Conservation (phyloP, 768 basidiomycete genomes). For the Pulveroboletus ravenelii region DNA sequence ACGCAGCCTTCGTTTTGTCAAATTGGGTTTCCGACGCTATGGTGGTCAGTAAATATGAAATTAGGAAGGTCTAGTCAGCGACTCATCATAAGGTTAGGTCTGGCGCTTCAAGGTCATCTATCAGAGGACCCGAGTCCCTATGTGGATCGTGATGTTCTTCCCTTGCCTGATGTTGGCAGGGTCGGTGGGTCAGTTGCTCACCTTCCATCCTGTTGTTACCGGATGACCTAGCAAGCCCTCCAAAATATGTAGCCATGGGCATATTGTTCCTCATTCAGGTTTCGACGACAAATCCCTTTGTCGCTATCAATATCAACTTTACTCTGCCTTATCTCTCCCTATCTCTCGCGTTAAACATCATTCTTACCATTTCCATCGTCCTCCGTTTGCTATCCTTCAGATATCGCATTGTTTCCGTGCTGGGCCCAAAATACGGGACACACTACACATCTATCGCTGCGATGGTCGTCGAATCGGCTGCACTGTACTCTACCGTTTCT, state of each 20-base stretch:
- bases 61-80: background rate
- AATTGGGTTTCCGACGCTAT: slow-evolving; percentile 16
- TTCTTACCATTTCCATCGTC: slow-evolving; percentile 31
- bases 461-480: slow-evolving; percentile 34
- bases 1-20: slow-evolving; percentile 2
- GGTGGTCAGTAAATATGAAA: slow-evolving; percentile 10
- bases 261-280: slow-evolving; percentile 8
- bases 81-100: slow-evolving; percentile 2
- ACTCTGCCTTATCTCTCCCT: slow-evolving; percentile 24
- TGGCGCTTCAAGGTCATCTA: slow-evolving; percentile 20
- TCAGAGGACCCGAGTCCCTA: slow-evolving; percentile 1
- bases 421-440: slow-evolving; percentile 21
- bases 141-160: slow-evolving; percentile 8
- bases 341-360: slow-evolving; percentile 31
- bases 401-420: background rate
- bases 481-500: slow-evolving; percentile 24
- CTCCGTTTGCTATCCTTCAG: slow-evolving; percentile 25
- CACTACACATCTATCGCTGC: slow-evolving; percentile 31
- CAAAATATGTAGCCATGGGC: slow-evolving; percentile 1
- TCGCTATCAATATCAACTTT: slow-evolving; percentile 10
- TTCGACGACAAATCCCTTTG: slow-evolving; percentile 10
- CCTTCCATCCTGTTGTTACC: background rate
- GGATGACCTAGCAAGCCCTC: background rate
- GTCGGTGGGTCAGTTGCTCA: slow-evolving; percentile 2
- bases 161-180: slow-evolving; percentile 9